These are phyloP conservation scores for Eimeria praecox DNA, from an alignment of 169 alveolate genomes.

Conservation along the genomic window DNA sequence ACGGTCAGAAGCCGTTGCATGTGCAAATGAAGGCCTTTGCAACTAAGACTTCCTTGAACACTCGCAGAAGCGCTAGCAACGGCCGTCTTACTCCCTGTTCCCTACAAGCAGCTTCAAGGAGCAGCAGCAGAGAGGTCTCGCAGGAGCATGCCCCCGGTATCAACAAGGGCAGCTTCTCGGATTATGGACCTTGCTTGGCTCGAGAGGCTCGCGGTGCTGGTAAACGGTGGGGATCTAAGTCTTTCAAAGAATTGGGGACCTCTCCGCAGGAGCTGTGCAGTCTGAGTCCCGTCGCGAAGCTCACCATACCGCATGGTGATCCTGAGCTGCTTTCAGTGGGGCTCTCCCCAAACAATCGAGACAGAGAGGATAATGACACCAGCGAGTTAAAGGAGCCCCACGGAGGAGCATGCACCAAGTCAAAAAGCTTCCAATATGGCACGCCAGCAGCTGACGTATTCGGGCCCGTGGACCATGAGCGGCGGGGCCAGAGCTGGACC, in stretches of 20 bases:
- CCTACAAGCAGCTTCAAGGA: neutral
- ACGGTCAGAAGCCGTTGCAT: neutral
- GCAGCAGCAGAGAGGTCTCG: neutral
- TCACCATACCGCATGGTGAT: neutral
- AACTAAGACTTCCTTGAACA: neutral
- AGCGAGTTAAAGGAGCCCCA: neutral
- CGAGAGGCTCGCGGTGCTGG: neutral
- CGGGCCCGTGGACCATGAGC: neutral
- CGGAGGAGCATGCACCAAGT: too few relatives aligned
- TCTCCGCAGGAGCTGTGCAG: neutral
- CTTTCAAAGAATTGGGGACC: neutral
- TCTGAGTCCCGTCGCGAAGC: neutral
- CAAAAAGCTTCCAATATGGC: neutral
- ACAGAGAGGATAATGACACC: neutral
- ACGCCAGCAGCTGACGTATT: neutral
- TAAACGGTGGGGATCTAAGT: neutral
- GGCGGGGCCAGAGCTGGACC: neutral
- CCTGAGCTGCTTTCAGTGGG: neutral
- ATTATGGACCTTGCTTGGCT: neutral
- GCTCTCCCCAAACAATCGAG: neutral
- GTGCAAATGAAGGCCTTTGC: neutral
- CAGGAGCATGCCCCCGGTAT: neutral
- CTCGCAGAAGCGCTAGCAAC: neutral
- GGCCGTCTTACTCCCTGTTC: neutral
- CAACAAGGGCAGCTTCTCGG: neutral